Base-by-base conservation (phyloP, 768 basidiomycete species). In the Tricholoma matsutake region DNA sequence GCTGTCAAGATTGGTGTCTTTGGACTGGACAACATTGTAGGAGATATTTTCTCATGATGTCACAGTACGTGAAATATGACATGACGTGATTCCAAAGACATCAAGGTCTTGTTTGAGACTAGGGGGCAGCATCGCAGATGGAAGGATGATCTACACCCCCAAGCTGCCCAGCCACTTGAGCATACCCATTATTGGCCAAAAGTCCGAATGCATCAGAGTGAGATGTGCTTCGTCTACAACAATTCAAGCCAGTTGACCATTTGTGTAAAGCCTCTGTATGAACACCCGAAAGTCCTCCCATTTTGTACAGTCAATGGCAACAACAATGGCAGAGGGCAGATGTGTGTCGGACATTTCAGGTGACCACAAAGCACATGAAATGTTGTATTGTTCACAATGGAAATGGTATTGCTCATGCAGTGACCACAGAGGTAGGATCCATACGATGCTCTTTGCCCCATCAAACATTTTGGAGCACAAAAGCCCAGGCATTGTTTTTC, bases 211-310 rank as follows among this genome's bases (percentile, higher is more conserved):
- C 3, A 49, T 53, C 1, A 67, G 61, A 2, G 57, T 9, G 13
- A 67, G 61, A 51, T 67, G 65, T 6, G 54, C 64, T 58, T 67
- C 61, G 34, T 67, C 65, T 6, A 67, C 25, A 18, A 64, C 18
- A 16, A 67, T 54, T 5, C 64, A 56, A 25, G 64, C 59, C 2
- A 67, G 41, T 10, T 22, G 51, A 18, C 35, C 22, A 5, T 28
- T 16, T 10, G 16, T 22, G 14, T 34, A 18, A 18, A 60, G 49
- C 22, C 6, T 39, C 13, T n/a, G 31, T 6, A 60, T 35, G 39
- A 28, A 60, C 11, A 3, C 18, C 13, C n/a, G 16, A 54, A 60
- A 60, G 22, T 9, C 14, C 18, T 53, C 28, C 18, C n/a, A n/a
- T 5, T 54, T 25, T 6, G 57, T 59, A 6, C 32, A 49, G 22